Percentiles rank a stretch among this genome's conserved stretches.
Evolutionary conservation across 202 grass and related monocot species (phyloP).

Genomic region (Dendrocalamus latiflorus): DNA sequence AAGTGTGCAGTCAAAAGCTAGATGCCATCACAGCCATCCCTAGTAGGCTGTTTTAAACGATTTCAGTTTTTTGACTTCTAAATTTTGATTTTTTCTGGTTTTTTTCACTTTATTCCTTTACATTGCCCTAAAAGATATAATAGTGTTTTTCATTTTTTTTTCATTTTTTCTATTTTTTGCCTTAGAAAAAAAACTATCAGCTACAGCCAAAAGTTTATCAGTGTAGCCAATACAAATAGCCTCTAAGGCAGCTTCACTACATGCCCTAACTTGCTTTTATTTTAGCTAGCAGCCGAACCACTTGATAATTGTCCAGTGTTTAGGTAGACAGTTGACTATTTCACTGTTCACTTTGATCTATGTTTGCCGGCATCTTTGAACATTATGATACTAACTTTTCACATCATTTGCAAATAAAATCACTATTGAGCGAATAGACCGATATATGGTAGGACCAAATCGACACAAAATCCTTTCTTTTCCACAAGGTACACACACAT

Average conservation of each 20-base stretch:
- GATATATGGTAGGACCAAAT: neutral
- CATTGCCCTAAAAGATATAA: too few relatives aligned
- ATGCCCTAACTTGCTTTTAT: slow-evolving; percentile 1
- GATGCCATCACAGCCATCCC: slow-evolving; percentile 35
- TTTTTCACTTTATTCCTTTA: too few relatives aligned
- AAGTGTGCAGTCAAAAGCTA: neutral
- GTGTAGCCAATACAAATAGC: too few relatives aligned
- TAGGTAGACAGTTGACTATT: slow-evolving; percentile 12
- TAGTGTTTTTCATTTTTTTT: too few relatives aligned
- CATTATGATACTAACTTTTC: slow-evolving; percentile 8
- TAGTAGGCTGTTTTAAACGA: too few relatives aligned
- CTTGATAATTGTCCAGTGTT: slow-evolving; percentile 35
- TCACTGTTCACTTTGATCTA: neutral
- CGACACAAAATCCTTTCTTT: neutral
- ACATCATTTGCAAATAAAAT: neutral
- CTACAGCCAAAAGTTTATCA: too few relatives aligned
- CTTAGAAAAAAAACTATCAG: too few relatives aligned
- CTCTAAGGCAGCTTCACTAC: neutral
- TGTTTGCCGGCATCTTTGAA: slow-evolving; percentile 38
- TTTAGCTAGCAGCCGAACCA: slow-evolving; percentile 34
- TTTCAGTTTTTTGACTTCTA: too few relatives aligned
- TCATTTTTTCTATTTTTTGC: too few relatives aligned
- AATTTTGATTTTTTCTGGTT: too few relatives aligned
- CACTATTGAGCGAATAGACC: neutral
- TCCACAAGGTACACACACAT: neutral